Conservation (phyloP, 2,329 filamentous ascomycete genomes). For the Apiospora aurea region DNA sequence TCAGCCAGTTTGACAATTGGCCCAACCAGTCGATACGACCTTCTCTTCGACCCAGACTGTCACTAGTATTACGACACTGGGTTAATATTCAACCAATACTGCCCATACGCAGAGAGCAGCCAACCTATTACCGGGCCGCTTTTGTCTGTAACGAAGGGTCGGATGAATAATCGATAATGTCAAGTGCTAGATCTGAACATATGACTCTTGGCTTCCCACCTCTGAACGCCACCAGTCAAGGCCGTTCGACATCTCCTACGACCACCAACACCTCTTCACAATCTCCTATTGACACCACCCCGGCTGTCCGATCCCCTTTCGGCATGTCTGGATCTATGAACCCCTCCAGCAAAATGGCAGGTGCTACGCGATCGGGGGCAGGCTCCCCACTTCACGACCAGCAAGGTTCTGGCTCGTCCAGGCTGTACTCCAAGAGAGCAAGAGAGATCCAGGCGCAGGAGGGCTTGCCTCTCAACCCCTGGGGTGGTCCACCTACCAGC, state of each 20-base stretch:
- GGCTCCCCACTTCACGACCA: constrained; percentile 93
- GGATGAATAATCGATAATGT: constrained; percentile 88
- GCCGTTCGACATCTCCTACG: constrained; percentile 80
- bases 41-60: constrained; percentile 26
- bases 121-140: constrained; percentile 33
- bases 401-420: constrained; percentile 35
- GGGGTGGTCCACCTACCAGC: constrained; percentile 96
- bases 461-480: constrained; percentile 72
- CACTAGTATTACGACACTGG: constrained; percentile 22
- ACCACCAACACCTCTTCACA: constrained; percentile 62
- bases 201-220: constrained; percentile 84
- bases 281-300: constrained; percentile 78
- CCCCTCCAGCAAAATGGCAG: constrained; percentile 64
- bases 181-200: constrained; percentile 84
- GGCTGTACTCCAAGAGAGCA: constrained; percentile 94
- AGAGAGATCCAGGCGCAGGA: constrained; percentile 98
- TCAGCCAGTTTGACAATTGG: constrained; percentile 18
- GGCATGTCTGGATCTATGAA: constrained; percentile 70
- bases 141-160: constrained; percentile 53
- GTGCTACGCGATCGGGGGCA: constrained; percentile 77
- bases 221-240: constrained; percentile 69
- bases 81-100: constrained; percentile 32
- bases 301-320: constrained; percentile 74
- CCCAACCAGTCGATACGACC: constrained; percentile 22
- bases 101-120: constrained; percentile 36